Base-by-base conservation (phyloP, 202 grass and related monocot genomes). In the Sporobolus alterniflorus region DNA sequence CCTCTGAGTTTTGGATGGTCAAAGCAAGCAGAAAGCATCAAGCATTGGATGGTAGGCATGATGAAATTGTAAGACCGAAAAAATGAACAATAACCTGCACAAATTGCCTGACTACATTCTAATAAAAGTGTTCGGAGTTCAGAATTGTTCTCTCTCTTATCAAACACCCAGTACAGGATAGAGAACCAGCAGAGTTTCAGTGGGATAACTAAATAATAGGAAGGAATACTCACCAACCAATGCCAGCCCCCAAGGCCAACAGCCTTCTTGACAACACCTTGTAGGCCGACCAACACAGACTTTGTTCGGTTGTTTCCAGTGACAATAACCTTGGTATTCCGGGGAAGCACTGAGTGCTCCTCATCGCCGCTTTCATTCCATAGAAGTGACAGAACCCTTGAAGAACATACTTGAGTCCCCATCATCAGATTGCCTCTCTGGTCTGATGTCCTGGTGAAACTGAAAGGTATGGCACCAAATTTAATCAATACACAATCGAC, bases 271-370 rank as follows among this genome's bases (percentile, higher is more conserved):
- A 97, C 92, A 63, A 97, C 95, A 11, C 95, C 95, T 83, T 97
- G 90, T 9, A 97, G 83, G 33, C 95, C 95, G 14, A 97, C 95
- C 59, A 97, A 85, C 34, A 97, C 90, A n/a, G 95, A 97, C 64
- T 97, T 97, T 29, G 95, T 97, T 40, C 95, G 88, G 88, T 97
- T 97, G 88, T 97, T 97, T 54, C 95, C 95, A 7, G 91, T 97
- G 60, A 97, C 90, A 46, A 94, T 79, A 74, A 97, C 95, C 86
- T 97, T 97, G 24, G 95, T 97, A 67, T 97, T 88, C 67, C 87
- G 85, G n/a, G 92, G 95, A 66, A 97, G 92, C 68, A 97, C 92
- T 0, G 95, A 91, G 36, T 94, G 92, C 75, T 97, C 95, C 71
- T 97, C 95, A 15, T 94, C 88, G 0, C 88, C 90, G n/a, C 86